phyloP scores from a whole-genome alignment of 805 yeast species.

The Monosporozyma unispora region DNA sequence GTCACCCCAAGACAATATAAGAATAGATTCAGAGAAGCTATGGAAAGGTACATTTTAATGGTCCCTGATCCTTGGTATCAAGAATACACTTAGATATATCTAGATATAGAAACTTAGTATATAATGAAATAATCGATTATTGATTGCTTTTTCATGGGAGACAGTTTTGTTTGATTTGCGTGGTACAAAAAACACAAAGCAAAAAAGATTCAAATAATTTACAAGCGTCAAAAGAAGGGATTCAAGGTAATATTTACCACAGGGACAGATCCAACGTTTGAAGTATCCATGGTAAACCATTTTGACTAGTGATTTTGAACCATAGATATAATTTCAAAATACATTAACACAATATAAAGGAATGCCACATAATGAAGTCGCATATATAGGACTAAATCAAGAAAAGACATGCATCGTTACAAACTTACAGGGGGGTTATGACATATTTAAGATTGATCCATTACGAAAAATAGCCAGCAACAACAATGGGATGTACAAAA shows the following conservation, averaged over 20 bases:
- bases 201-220: too few relatives aligned
- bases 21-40: slow-evolving; percentile 89
- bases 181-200: too few relatives aligned
- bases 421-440: slow-evolving; percentile 35
- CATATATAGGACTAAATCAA: not conserved
- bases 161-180: too few relatives aligned
- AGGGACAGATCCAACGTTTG: too few relatives aligned
- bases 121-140: too few relatives aligned
- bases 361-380: not conserved
- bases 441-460: slow-evolving; percentile 61
- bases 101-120: too few relatives aligned
- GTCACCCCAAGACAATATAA: slow-evolving; percentile 95
- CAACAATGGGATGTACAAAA: slow-evolving; percentile 45
- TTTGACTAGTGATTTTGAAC: not conserved
- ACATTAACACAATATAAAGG: not conserved
- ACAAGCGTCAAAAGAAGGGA: too few relatives aligned
- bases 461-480: slow-evolving; percentile 44
- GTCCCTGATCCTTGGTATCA: slow-evolving; percentile 69
- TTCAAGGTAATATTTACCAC: too few relatives aligned
- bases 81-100: slow-evolving; percentile 14
- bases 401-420: not conserved
- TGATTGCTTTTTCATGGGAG: too few relatives aligned
- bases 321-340: not conserved
- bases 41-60: slow-evolving; percentile 91
- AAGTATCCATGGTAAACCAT: not conserved